A percentile compares a stretch with the other conserved stretches of the same genome.
Conservation (phyloP, 2,329 filamentous ascomycete species). For the Gaeumannomyces sp. region DNA sequence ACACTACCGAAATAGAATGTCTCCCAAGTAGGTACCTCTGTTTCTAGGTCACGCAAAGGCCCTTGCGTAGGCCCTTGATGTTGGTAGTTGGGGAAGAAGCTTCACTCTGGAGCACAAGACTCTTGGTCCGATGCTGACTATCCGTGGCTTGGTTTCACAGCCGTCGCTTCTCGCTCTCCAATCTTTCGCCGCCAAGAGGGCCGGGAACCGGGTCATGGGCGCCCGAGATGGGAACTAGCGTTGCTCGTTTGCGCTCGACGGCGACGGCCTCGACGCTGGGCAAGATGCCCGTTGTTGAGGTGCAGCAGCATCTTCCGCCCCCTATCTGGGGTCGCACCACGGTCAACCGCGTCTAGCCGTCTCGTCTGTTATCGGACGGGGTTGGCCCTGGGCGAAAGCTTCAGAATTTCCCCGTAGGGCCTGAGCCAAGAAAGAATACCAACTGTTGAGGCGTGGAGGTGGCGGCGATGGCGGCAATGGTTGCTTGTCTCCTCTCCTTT, state of each 20-base stretch:
- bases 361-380: not conserved
- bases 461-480: not conserved
- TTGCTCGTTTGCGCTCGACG: conserved; percentile 5
- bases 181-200: conserved; percentile 7
- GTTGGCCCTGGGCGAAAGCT: not conserved
- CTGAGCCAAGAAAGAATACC: not conserved
- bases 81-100: too few relatives aligned
- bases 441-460: not conserved
- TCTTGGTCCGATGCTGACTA: not conserved
- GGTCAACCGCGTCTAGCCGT: not conserved
- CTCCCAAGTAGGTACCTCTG: not conserved
- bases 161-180: conserved; percentile 8
- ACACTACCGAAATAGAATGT: not conserved
- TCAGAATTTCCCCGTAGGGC: not conserved
- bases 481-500: too few relatives aligned
- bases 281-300: conserved; percentile 5
- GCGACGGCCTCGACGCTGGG: conserved; percentile 6
- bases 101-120: not conserved
- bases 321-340: not conserved
- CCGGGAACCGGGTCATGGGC: conserved; percentile 3
- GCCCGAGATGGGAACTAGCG: not conserved
- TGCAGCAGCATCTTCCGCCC: conserved; percentile 2
- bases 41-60: not conserved
- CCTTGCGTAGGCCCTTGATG: not conserved
- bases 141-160: not conserved